Conservation (phyloP, 2,329 filamentous ascomycete species). For the Onygenales sp. region DNA sequence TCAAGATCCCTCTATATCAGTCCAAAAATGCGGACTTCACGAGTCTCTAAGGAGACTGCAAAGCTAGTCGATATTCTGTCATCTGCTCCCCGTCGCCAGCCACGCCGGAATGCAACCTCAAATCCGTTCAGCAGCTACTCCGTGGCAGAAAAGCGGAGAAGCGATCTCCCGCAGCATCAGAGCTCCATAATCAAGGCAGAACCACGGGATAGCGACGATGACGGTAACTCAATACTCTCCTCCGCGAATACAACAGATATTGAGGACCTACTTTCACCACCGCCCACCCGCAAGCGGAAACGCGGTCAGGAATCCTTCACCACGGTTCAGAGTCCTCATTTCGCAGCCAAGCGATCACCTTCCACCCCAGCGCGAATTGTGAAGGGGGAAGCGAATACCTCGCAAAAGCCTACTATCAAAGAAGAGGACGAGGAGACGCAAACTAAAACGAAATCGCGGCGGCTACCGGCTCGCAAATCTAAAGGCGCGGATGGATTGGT, state of each 20-base stretch:
- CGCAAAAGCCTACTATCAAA: conserved; percentile 19
- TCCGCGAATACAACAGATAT: conserved; percentile 41
- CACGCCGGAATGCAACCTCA: conserved; percentile 20
- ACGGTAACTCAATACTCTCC: conserved; percentile 22
- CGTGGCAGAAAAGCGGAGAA: conserved; percentile 14
- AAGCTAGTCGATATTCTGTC: conserved; percentile 45
- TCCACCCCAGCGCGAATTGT: conserved; percentile 10
- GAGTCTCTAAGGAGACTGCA: conserved; percentile 49
- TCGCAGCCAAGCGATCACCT: background rate
- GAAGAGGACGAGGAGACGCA: conserved; percentile 15
- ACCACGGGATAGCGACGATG: conserved; percentile 19
- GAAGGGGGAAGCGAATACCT: conserved; percentile 12
- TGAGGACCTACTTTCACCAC: conserved; percentile 42
- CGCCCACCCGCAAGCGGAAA: conserved; percentile 35
- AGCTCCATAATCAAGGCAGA: conserved; percentile 21
- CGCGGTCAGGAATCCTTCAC: background rate
- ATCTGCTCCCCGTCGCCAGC: conserved; percentile 32
- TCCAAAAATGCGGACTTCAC: conserved; percentile 46
- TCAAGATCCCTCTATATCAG: background rate
- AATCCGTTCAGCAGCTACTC: conserved; percentile 16
- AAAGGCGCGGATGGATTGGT: conserved; percentile 28
- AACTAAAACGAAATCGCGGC: conserved; percentile 27
- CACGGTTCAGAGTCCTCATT: too few species aligned
- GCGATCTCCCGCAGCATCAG: conserved; percentile 18
- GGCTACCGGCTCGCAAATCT: conserved; percentile 31